Conservation (phyloP, 495 filamentous ascomycete species). For the Aspergillus bridgeri region DNA sequence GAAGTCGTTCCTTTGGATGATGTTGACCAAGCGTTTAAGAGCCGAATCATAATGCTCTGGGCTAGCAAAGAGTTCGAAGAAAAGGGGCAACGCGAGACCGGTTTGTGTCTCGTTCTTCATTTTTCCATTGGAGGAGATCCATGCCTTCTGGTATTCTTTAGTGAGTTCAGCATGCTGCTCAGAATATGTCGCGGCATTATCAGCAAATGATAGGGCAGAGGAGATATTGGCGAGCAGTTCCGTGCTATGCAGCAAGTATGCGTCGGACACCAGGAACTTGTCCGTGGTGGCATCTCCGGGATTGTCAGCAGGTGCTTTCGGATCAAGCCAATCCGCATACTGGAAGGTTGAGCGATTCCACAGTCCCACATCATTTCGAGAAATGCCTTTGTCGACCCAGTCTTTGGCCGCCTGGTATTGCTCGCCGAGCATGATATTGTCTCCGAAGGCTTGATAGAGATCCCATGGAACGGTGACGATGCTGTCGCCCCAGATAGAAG, state of each 20-base stretch:
- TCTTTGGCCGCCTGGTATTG: constrained; percentile 40
- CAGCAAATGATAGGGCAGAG: neutral
- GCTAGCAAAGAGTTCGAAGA: constrained; percentile 38
- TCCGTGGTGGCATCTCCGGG: constrained; percentile 39
- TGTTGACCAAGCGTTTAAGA: neutral
- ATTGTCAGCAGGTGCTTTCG: constrained; percentile 39
- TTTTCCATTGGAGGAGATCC: constrained; percentile 34
- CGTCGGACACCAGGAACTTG: constrained; percentile 44
- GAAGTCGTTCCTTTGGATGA: constrained; percentile 10
- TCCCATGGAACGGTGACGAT: constrained; percentile 42
- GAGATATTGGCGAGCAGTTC: constrained; percentile 20
- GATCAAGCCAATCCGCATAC: constrained; percentile 54
- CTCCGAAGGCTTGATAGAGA: constrained; percentile 40
- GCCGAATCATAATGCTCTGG: neutral
- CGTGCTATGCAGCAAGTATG: constrained; percentile 50
- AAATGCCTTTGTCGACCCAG: constrained; percentile 45
- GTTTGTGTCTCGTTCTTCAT: constrained; percentile 50
- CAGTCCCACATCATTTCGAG: constrained; percentile 30
- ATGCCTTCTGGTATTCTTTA: constrained; percentile 37
- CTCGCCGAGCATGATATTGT: constrained; percentile 31
- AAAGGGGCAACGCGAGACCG: constrained; percentile 38
- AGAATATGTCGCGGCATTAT: constrained; percentile 7
- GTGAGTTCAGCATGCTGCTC: constrained; percentile 24
- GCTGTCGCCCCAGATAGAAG: constrained; percentile 45
- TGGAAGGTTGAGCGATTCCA: constrained; percentile 40